These are phyloP conservation scores for Bipolaris victoriae DNA, from an alignment of 2,329 filamentous ascomycete genomes.

Conservation along the genomic window DNA sequence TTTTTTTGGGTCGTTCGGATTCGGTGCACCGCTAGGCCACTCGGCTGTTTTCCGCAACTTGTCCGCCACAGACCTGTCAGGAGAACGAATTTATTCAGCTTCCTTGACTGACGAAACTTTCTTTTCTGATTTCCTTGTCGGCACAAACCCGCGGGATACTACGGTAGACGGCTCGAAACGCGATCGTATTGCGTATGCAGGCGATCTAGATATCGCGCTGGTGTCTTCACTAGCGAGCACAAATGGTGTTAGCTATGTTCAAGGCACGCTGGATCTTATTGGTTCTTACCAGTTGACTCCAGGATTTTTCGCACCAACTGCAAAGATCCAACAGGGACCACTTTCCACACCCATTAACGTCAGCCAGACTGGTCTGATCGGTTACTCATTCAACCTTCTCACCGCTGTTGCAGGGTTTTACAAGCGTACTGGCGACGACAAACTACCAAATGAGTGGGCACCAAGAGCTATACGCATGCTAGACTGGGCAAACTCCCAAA, in stretches of 20 bases:
- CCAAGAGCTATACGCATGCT: slow-evolving; percentile 39
- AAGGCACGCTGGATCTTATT: neutral
- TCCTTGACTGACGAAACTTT: slow-evolving; percentile 9
- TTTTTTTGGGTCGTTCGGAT: neutral
- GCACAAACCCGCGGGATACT: slow-evolving; percentile 41
- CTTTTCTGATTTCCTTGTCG: slow-evolving; percentile 46
- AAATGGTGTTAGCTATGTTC: neutral
- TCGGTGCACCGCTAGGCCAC: neutral
- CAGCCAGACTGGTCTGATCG: slow-evolving; percentile 43
- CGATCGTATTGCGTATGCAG: slow-evolving; percentile 6
- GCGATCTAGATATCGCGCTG: neutral
- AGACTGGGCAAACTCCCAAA: slow-evolving; percentile 45
- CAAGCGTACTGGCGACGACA: slow-evolving; percentile 35
- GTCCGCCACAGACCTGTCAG: neutral
- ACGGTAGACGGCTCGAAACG: slow-evolving; percentile 48
- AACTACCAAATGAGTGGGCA: slow-evolving; percentile 38
- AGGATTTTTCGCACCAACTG: neutral
- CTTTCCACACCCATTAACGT: slow-evolving; percentile 17
- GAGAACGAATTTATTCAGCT: neutral
- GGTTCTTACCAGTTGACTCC: neutral
- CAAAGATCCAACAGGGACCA: neutral
- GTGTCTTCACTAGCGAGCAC: neutral
- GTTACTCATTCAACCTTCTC: slow-evolving; percentile 44
- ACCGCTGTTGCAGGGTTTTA: slow-evolving; percentile 39
- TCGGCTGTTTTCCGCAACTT: neutral